These are phyloP conservation scores for Colletotrichum higginsianum DNA, from an alignment of 2,329 filamentous ascomycete species.

Conservation along the genomic window DNA sequence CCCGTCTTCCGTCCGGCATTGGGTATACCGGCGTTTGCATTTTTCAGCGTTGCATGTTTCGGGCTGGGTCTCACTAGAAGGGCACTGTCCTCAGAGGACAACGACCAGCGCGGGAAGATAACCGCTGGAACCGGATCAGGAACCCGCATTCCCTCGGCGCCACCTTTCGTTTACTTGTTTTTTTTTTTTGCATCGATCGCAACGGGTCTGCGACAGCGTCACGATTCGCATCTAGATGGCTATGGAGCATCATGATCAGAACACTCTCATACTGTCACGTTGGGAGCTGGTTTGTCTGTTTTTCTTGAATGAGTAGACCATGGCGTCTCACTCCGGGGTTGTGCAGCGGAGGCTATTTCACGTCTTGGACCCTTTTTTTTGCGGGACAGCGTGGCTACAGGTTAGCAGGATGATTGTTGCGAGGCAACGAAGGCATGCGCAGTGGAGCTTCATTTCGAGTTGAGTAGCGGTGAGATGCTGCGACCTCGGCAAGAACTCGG, in stretches of 20 bases:
- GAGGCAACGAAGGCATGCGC: conserved; percentile 33
- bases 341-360: conserved; percentile 37
- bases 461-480: conserved; percentile 37
- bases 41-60: conserved; percentile 40
- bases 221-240: conserved; percentile 39
- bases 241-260: conserved; percentile 31
- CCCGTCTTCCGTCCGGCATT: conserved; percentile 34
- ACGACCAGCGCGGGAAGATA: conserved; percentile 20
- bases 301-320: conserved; percentile 17
- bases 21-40: conserved; percentile 38
- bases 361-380: conserved; percentile 23
- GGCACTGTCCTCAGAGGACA: conserved; percentile 30
- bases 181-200: conserved; percentile 36
- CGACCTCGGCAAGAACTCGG: conserved; percentile 29
- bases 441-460: conserved; percentile 33
- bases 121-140: conserved; percentile 14
- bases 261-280: neutral
- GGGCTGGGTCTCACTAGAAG: conserved; percentile 32
- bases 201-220: conserved; percentile 34
- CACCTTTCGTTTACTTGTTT: conserved; percentile 38
- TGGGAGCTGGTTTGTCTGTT: conserved; percentile 28
- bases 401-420: conserved; percentile 40
- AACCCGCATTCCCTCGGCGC: conserved; percentile 16
- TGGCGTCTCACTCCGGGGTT: conserved; percentile 16
- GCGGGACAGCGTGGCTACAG: conserved; percentile 41